Conservation (phyloP, 2,329 filamentous ascomycete species). For the Hypoxylon sp. region DNA sequence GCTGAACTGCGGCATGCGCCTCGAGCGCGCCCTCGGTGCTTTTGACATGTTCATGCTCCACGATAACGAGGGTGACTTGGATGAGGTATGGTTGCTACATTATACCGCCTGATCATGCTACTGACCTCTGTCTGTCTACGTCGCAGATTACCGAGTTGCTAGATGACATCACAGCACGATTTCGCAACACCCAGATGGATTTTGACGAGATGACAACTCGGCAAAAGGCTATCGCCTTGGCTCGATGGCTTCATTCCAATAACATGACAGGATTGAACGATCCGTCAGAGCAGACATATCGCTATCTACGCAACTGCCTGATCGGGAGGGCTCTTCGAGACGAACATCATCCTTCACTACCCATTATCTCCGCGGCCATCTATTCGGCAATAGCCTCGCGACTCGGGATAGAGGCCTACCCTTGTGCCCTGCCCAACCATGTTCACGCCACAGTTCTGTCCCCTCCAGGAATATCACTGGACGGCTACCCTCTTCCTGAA, state of each 20-base stretch:
- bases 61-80: slow-evolving; percentile 79
- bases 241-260: slow-evolving; percentile 76
- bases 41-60: slow-evolving; percentile 93
- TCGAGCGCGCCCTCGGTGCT: slow-evolving; percentile 83
- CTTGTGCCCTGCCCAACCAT: slow-evolving; percentile 87
- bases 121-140: slow-evolving; percentile 14
- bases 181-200: slow-evolving; percentile 67
- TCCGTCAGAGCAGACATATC: slow-evolving; percentile 74
- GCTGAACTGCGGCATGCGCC: slow-evolving; percentile 65
- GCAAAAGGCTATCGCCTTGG: slow-evolving; percentile 76
- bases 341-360: slow-evolving; percentile 82
- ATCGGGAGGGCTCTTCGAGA: slow-evolving; percentile 85
- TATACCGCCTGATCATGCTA: background rate
- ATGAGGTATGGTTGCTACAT: slow-evolving; percentile 68
- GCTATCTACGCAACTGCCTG: slow-evolving; percentile 87
- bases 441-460: slow-evolving; percentile 85
- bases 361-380: slow-evolving; percentile 88
- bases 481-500: slow-evolving; percentile 61
- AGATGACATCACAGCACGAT: slow-evolving; percentile 71
- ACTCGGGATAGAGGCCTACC: slow-evolving; percentile 81
- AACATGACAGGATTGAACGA: slow-evolving; percentile 80
- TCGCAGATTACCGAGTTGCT: slow-evolving; percentile 73
- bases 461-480: slow-evolving; percentile 71
- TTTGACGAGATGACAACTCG: slow-evolving; percentile 73
- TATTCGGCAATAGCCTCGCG: slow-evolving; percentile 84